Base-by-base conservation (phyloP, 1,284 basidiomycete species). In the Fistulinella cinereoalba region DNA sequence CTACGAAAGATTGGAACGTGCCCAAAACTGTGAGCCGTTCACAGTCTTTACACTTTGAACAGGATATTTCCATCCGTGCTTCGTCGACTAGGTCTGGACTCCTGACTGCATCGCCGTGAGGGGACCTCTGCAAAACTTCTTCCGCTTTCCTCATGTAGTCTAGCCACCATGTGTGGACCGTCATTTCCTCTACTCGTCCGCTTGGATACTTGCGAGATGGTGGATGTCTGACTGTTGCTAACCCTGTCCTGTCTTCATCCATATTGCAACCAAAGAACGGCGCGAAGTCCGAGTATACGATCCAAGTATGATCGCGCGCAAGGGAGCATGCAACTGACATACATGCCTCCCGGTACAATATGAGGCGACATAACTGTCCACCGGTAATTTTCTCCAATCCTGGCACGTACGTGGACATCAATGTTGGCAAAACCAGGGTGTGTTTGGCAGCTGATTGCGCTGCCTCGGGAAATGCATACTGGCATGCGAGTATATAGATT, bases 401-500 rank as follows among this genome's bases (percentile, higher is more conserved):
- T 3, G 49, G 46, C 6, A 47, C 19, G 28, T 50, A 47, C 6
- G 9, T 19, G 13, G 18, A 6, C 7, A 37, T 33, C 37, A 49
- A 23, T 2, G 9, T 32, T 8, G 50, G 51, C 4, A 51, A 24
- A 6, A 32, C 28, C 47, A 37, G 6, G 21, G 34, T 37, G 8
- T 22, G 33, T 7, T 21, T 18, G 16, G 33, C 33, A 16, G 33
- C 33, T 13, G 21, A 36, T 19, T 36, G 33, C 18, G 34, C 21
- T 4, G 12, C 38, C 15, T 56, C 29, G 9, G 3, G 41, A 18
- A 29, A 34, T 22, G 39, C 33, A 43, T 46, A 16, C 4, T 19
- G 46, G n/a, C 56, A 59, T 2, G 52, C 54, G 4, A 65, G 37
- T 7, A 45, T 51, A 38, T 52, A 65, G 8, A 53, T n/a, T 5